phyloP scores from a whole-genome alignment of 805 yeast species.

The Yarrowia sp. region DNA sequence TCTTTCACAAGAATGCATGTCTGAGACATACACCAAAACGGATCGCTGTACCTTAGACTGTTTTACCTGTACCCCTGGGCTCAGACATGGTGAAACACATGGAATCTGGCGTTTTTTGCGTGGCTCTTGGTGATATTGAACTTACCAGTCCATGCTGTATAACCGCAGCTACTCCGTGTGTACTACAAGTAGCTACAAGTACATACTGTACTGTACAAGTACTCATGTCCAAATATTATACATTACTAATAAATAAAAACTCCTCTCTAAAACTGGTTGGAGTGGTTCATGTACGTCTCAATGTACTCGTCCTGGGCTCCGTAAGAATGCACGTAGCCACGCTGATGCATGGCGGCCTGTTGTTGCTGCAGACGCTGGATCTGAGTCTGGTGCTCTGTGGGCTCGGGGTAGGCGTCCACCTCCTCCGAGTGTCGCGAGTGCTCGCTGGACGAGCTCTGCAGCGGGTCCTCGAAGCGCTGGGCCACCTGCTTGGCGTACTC shows the following conservation, averaged over 20 bases:
- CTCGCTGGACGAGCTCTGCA: not conserved
- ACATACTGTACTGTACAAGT: no score
- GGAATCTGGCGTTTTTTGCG: not conserved
- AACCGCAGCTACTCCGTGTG: no score
- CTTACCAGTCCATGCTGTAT: no score
- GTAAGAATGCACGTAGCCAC: conserved; percentile 15
- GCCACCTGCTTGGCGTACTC: conserved; percentile 23
- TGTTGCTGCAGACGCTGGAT: not conserved
- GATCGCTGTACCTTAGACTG: not conserved
- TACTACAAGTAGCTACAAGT: no score
- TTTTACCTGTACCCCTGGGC: not conserved
- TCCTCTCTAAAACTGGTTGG: conserved; percentile 3
- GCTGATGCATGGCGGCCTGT: conserved; percentile 15
- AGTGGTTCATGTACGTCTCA: conserved; percentile 23
- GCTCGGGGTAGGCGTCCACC: not conserved
- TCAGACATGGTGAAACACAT: not conserved
- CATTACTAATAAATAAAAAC: conserved; percentile 21
- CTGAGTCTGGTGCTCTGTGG: conserved; percentile 10
- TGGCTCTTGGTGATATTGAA: not conserved
- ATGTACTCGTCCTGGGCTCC: conserved; percentile 23
- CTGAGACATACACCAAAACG: not conserved
- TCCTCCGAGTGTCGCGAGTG: conserved; percentile 9
- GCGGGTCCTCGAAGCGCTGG: conserved; percentile 23
- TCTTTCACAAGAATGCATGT: no score
- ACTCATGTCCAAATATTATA: not conserved